Conservation (phyloP, 305 asterid species). For the Fraxinus platypoda region DNA sequence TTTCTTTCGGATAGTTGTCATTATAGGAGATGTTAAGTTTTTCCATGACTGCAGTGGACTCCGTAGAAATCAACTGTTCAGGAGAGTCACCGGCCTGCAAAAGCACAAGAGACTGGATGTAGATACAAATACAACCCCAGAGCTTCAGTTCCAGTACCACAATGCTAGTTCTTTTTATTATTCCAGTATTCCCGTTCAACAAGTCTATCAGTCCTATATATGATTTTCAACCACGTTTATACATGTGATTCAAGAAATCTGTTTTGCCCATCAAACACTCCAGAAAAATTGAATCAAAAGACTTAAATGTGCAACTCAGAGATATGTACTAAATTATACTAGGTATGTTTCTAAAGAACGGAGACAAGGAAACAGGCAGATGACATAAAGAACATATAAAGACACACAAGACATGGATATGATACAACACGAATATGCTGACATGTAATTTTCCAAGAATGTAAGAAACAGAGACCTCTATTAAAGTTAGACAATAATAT, state of each 20-base stretch:
- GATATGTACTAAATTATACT: background rate
- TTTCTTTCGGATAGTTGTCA: background rate
- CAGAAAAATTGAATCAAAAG: background rate
- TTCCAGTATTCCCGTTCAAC: background rate
- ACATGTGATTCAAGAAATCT: background rate
- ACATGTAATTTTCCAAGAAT: background rate
- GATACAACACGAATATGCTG: background rate
- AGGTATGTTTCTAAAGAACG: background rate
- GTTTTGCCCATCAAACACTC: background rate
- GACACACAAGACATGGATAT: background rate
- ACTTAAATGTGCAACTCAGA: background rate
- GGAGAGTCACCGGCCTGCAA: background rate
- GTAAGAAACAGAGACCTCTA: background rate
- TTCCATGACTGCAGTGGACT: background rate
- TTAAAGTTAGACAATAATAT: background rate
- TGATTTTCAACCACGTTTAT: background rate
- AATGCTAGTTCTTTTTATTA: background rate
- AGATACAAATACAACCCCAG: background rate
- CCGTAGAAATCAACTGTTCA: background rate
- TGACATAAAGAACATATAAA: background rate
- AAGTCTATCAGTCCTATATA: background rate
- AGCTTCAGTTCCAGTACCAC: background rate
- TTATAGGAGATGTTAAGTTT: background rate
- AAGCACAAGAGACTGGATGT: background rate
- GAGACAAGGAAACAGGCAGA: background rate